Evolutionary conservation across 164 flowering plant species (phyloP).

Genomic region (Macadamia integrifolia): DNA sequence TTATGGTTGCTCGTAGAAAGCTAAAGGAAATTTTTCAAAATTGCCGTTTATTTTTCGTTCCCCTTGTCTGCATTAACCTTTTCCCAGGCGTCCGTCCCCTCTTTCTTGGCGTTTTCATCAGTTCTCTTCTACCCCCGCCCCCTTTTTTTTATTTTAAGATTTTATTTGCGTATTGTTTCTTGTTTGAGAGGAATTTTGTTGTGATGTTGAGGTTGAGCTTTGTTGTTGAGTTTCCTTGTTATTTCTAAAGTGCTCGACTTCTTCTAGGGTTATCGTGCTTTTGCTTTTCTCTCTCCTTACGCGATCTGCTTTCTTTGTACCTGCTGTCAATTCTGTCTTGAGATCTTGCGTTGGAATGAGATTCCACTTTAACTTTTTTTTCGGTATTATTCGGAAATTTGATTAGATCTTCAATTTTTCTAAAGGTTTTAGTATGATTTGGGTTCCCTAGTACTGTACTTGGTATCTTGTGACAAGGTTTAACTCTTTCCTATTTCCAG

Average conservation of each 20-base stretch:
- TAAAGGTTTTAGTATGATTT: not conserved
- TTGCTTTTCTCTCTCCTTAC: not conserved
- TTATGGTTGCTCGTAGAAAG: not conserved
- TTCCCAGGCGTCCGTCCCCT: too few relatives aligned
- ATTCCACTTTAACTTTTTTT: not conserved
- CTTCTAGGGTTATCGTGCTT: not conserved
- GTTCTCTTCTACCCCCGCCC: not conserved
- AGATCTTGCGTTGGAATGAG: not conserved
- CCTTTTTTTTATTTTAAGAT: not conserved
- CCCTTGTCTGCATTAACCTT: too few relatives aligned
- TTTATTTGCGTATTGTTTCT: not conserved
- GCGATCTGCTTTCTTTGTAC: not conserved
- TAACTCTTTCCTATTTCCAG: too few relatives aligned
- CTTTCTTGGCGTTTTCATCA: too few relatives aligned
- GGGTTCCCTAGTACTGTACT: not conserved
- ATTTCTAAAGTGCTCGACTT: not conserved
- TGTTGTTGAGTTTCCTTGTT: not conserved
- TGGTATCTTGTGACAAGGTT: not conserved
- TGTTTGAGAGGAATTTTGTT: not conserved
- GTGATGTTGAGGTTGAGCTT: not conserved
- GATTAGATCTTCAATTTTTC: slow-evolving; percentile 5
- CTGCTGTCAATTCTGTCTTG: not conserved
- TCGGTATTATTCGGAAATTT: not conserved
- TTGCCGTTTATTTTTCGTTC: too few relatives aligned
- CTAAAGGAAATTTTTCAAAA: too few relatives aligned